phyloP scores from a whole-genome alignment of 2,329 filamentous ascomycete species.

The Hymenoscyphus linearis region DNA sequence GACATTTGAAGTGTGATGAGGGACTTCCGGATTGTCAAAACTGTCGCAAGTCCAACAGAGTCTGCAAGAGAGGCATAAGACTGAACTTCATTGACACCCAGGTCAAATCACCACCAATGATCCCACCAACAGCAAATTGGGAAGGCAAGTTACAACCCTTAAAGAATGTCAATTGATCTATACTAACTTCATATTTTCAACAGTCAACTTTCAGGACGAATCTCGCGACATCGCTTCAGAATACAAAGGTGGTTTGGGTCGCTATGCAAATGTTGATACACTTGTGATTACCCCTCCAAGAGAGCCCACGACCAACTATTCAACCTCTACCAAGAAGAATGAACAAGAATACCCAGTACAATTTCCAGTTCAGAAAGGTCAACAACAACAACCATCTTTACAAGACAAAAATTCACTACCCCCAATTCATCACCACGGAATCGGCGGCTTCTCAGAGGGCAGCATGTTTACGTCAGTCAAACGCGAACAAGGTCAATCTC shows the following conservation, averaged over 20 bases:
- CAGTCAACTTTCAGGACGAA: slow-evolving; percentile 79
- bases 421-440: slow-evolving; percentile 26
- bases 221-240: slow-evolving; percentile 86
- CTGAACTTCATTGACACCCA: slow-evolving; percentile 89
- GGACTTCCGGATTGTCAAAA: slow-evolving; percentile 60
- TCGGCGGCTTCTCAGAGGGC: slow-evolving; percentile 22
- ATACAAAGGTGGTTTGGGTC: slow-evolving; percentile 72
- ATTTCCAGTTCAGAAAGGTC: slow-evolving; percentile 11
- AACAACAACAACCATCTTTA: neutral
- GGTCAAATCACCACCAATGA: slow-evolving; percentile 59
- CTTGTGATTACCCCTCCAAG: slow-evolving; percentile 30
- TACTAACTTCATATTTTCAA: slow-evolving; percentile 15
- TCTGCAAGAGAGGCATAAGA: slow-evolving; percentile 79
- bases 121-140: slow-evolving; percentile 60
- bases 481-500: slow-evolving; percentile 24
- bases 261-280: slow-evolving; percentile 57
- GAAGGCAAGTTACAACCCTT: slow-evolving; percentile 39
- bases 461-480: slow-evolving; percentile 20
- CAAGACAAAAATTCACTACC: slow-evolving; percentile 26
- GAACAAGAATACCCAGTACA: slow-evolving; percentile 24
- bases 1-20: slow-evolving; percentile 90
- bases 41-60: slow-evolving; percentile 79
- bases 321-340: slow-evolving; percentile 30
- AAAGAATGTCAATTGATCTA: neutral
- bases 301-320: slow-evolving; percentile 24